Base-by-base conservation (phyloP, 1,284 basidiomycete species). In the Marasmius sp. region DNA sequence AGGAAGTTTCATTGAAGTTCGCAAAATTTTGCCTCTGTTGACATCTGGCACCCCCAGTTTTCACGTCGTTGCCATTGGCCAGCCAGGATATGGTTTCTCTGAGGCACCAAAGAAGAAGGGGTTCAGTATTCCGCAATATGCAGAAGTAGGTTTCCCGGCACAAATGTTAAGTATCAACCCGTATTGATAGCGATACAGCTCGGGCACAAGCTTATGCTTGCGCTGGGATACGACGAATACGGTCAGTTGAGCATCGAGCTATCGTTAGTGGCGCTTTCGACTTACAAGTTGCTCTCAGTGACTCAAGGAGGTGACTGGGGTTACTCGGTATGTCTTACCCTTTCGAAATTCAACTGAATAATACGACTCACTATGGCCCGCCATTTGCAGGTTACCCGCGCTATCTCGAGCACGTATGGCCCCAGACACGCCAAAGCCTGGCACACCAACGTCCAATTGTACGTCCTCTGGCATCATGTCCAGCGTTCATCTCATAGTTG, bases 11-110 rank as follows among this genome's bases (percentile, higher is more conserved):
- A 66, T 83, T 36, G 85, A 88, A 71, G 80, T 78, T 12, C 71
- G 73, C 53, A 88, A 85, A 70, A 70, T 87, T 0, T 69, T 87
- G 0, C 84, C 86, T 0, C 64, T 85, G 1, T 71, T 88, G 58
- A 76, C 76, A 0, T 51, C 74, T 4, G 76, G 81, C 2, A 72
- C 81, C 38, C 85, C 85, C 0, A 81, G 77, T 56, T 88, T 88
- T 66, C 84, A 88, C 65, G 82, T 87, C 27, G 82, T 87, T 0
- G 80, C 81, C 0, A 64, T 80, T 3, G 81, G 82, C 66, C 65
- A 86, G 22, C 85, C 86, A 5, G 81, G 82, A 0, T 87, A 70
- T 67, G 83, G 84, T 0, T 85, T 85, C 69, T 85, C 84, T 0
- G 77, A 83, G 41, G 80, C 70, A 1, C 73, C 75, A 0, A 71